Conservation (phyloP, 1,284 basidiomycete genomes). For the Pascua sp. region DNA sequence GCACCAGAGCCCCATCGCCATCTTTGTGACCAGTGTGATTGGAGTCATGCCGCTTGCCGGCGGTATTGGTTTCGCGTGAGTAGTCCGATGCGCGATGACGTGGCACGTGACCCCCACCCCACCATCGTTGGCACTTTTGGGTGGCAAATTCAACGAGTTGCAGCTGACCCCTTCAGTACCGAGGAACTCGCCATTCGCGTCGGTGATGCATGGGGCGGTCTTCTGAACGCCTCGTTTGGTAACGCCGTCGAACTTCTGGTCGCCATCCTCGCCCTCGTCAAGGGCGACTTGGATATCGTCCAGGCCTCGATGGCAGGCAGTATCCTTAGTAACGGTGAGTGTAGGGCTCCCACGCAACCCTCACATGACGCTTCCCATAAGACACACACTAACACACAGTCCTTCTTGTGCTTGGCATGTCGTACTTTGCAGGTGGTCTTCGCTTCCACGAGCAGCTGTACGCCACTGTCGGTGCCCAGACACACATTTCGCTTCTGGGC, state of each 20-base stretch:
- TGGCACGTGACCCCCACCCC: not conserved
- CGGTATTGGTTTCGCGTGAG: conserved; percentile 49
- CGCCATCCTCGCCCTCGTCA: conserved; percentile 72
- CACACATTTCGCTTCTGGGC: conserved; percentile 74
- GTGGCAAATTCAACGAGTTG: too few relatives aligned
- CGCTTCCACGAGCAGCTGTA: conserved; percentile 64
- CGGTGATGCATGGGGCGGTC: conserved; percentile 51
- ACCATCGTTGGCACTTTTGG: too few relatives aligned
- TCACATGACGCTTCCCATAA: not conserved
- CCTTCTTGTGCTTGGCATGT: conserved; percentile 77
- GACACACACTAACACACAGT: conserved; percentile 31
- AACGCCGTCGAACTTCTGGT: conserved; percentile 55
- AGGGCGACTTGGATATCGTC: conserved; percentile 77
- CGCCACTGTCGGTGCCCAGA: conserved; percentile 66
- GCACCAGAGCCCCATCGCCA: conserved; percentile 56
- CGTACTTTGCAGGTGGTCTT: conserved; percentile 54
- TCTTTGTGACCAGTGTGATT: conserved; percentile 69
- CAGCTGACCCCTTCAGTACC: conserved; percentile 27
- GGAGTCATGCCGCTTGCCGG: conserved; percentile 52
- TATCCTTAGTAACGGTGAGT: conserved; percentile 58
- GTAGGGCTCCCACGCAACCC: not conserved
- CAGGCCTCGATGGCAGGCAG: conserved; percentile 66
- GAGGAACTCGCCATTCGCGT: conserved; percentile 53
- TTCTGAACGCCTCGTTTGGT: conserved; percentile 52
- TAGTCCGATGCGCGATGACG: not conserved